These are phyloP conservation scores for Tubosaeta sp. DNA, from an alignment of 768 basidiomycete genomes.

Conservation along the genomic window DNA sequence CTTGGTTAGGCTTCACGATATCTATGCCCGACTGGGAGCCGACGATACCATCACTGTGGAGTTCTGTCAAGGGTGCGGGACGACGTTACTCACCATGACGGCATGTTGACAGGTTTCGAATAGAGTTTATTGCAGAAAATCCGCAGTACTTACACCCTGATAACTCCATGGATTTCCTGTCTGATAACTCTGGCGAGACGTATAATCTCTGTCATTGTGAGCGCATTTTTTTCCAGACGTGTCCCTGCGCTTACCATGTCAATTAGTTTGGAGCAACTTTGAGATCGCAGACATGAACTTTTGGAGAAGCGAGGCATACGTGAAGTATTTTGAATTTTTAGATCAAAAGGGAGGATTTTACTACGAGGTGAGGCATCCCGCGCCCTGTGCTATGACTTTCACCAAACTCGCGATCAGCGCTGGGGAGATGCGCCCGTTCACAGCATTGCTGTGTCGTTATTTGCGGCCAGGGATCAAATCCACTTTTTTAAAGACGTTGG, in stretches of 20 bases:
- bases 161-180: slow-evolving; percentile 62
- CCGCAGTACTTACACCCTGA: slow-evolving; percentile 52
- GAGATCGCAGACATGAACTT: slow-evolving; percentile 84
- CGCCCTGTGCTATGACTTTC: not conserved
- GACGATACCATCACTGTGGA: slow-evolving; percentile 65
- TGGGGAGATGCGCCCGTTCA: slow-evolving; percentile 97
- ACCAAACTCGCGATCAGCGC: slow-evolving; percentile 40
- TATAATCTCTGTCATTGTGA: slow-evolving; percentile 66
- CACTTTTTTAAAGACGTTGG: slow-evolving; percentile 96
- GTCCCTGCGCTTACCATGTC: not conserved
- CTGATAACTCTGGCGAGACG: slow-evolving; percentile 58
- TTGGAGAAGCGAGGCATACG: slow-evolving; percentile 81
- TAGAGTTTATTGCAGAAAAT: slow-evolving; percentile 52
- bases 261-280: slow-evolving; percentile 86
- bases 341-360: slow-evolving; percentile 84
- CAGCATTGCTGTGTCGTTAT: slow-evolving; percentile 85
- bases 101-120: slow-evolving; percentile 32
- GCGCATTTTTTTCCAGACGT: slow-evolving; percentile 10
- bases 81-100: slow-evolving; percentile 21
- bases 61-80: slow-evolving; percentile 47
- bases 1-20: slow-evolving; percentile 51
- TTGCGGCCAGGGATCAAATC: slow-evolving; percentile 83
- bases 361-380: slow-evolving; percentile 55
- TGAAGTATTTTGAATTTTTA: slow-evolving; percentile 77
- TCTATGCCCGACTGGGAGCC: slow-evolving; percentile 59